These are phyloP conservation scores for Botryosphaeria dothidea DNA, from an alignment of 2,329 filamentous ascomycete genomes.

Conservation along the genomic window DNA sequence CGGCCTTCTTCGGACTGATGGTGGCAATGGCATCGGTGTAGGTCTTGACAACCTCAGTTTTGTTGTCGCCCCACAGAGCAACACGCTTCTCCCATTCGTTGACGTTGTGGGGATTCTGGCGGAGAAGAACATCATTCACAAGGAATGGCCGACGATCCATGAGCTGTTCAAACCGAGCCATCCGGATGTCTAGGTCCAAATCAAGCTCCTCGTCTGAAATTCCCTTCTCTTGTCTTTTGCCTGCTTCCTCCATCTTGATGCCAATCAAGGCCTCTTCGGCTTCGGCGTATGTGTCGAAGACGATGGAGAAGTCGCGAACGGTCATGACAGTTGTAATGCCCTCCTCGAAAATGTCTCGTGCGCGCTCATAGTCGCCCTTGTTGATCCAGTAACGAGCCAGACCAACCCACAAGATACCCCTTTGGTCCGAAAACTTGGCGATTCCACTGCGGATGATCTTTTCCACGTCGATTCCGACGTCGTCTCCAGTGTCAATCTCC, in stretches of 20 bases:
- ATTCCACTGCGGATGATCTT: slow-evolving; percentile 92
- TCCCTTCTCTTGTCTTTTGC: slow-evolving; percentile 75
- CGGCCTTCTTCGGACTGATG: slow-evolving; percentile 90
- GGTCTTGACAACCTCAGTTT: slow-evolving; percentile 85
- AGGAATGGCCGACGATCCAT: slow-evolving; percentile 97
- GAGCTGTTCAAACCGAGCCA: slow-evolving; percentile 96
- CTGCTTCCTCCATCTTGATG: slow-evolving; percentile 85
- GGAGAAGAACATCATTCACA: slow-evolving; percentile 89
- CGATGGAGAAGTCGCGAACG: slow-evolving; percentile 91
- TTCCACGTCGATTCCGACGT: slow-evolving; percentile 85
- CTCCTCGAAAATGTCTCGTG: slow-evolving; percentile 92
- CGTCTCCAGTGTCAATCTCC: slow-evolving; percentile 77
- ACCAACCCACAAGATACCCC: slow-evolving; percentile 92
- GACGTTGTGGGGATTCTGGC: slow-evolving; percentile 96
- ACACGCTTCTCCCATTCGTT: slow-evolving; percentile 97
- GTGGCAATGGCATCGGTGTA: slow-evolving; percentile 93
- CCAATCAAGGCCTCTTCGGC: slow-evolving; percentile 96
- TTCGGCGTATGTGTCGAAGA: slow-evolving; percentile 95
- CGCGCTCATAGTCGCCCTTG: slow-evolving; percentile 86
- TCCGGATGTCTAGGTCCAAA: slow-evolving; percentile 91
- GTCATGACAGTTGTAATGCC: slow-evolving; percentile 98
- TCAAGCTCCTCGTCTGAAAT: slow-evolving; percentile 80
- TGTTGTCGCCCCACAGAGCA: slow-evolving; percentile 93
- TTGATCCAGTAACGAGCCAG: slow-evolving; percentile 97
- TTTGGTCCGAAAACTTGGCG: slow-evolving; percentile 84